Evolutionary conservation across 805 yeast genomes (phyloP).

Genomic region (Myxozyma sirexii): DNA sequence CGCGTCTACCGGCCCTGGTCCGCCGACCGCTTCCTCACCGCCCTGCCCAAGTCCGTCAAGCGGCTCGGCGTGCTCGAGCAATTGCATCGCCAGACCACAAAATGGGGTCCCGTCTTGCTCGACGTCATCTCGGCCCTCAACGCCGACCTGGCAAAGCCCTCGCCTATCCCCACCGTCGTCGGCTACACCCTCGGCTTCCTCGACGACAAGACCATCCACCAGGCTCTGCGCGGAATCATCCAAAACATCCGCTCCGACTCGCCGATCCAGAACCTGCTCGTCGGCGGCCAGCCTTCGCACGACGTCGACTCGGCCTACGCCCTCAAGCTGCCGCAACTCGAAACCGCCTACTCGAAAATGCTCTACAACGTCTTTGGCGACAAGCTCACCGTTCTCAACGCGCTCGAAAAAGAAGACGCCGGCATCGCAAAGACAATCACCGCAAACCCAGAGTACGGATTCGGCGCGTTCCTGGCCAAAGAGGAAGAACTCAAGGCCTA

Average conservation of each 20-base stretch:
- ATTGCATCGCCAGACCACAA: conserved; percentile 48
- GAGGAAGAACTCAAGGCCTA: conserved; percentile 56
- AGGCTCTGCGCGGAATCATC: conserved; percentile 52
- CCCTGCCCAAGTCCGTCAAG: conserved; percentile 58
- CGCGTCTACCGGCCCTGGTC: conserved; percentile 76
- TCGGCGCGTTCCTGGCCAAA: conserved; percentile 67
- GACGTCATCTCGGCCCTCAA: conserved; percentile 65
- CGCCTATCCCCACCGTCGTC: conserved; percentile 49
- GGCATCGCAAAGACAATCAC: conserved; percentile 49
- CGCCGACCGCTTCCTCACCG: conserved; percentile 51
- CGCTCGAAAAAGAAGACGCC: conserved; percentile 48
- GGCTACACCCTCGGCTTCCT: conserved; percentile 57
- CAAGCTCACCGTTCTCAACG: conserved; percentile 63
- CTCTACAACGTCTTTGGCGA: conserved; percentile 66
- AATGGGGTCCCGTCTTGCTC: conserved; percentile 71
- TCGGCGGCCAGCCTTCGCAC: conserved; percentile 50
- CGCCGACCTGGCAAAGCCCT: conserved; percentile 39
- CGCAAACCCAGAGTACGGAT: conserved; percentile 76
- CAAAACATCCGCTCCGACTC: conserved; percentile 53
- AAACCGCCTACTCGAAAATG: conserved; percentile 75
- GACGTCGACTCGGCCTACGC: conserved; percentile 34
- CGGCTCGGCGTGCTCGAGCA: conserved; percentile 71
- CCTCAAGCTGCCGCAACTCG: conserved; percentile 49
- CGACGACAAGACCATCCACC: conserved; percentile 46
- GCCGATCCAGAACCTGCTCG: conserved; percentile 65